Evolutionary conservation across 2,329 filamentous ascomycete genomes (phyloP).

Genomic region (Monosporascus sp.): DNA sequence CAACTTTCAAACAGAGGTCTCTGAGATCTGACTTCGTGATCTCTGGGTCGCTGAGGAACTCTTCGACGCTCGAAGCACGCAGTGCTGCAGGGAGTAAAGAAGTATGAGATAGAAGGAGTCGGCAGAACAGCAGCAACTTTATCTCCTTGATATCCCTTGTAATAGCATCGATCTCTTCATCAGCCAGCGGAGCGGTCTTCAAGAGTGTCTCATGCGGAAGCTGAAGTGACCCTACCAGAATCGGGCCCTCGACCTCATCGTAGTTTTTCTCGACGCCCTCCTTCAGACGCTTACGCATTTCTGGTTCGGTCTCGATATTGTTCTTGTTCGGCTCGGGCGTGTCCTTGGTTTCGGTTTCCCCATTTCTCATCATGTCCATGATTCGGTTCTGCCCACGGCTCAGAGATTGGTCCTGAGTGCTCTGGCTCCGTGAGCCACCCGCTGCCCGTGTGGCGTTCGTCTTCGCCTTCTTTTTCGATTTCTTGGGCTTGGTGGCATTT

Average conservation of each 20-base stretch:
- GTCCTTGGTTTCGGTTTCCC: background rate
- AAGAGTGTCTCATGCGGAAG: slow-evolving; percentile 22
- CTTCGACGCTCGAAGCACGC: slow-evolving; percentile 36
- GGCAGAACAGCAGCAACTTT: slow-evolving; percentile 43
- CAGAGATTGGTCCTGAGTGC: background rate
- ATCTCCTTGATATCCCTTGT: slow-evolving; percentile 42
- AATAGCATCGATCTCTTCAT: slow-evolving; percentile 37
- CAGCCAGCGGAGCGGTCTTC: slow-evolving; percentile 33
- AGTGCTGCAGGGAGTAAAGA: slow-evolving; percentile 40
- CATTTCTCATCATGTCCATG: slow-evolving; percentile 12
- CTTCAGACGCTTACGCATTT: slow-evolving; percentile 34
- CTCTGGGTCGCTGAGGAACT: slow-evolving; percentile 37
- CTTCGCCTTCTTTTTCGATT: slow-evolving; percentile 29
- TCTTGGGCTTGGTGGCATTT: slow-evolving; percentile 19
- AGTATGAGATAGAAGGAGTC: slow-evolving; percentile 39
- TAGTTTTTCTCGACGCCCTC: slow-evolving; percentile 33
- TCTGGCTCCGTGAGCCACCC: background rate
- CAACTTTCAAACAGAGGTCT: slow-evolving; percentile 42
- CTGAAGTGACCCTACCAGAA: slow-evolving; percentile 28
- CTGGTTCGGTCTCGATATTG: slow-evolving; percentile 36
- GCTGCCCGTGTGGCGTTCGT: slow-evolving; percentile 11
- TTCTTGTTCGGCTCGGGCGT: slow-evolving; percentile 28
- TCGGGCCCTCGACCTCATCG: slow-evolving; percentile 24
- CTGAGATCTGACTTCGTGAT: slow-evolving; percentile 38
- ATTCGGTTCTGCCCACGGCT: slow-evolving; percentile 12